These are phyloP conservation scores for Hylodesmum podocarpum DNA, from an alignment of 306 rosid genomes.

Conservation along the genomic window DNA sequence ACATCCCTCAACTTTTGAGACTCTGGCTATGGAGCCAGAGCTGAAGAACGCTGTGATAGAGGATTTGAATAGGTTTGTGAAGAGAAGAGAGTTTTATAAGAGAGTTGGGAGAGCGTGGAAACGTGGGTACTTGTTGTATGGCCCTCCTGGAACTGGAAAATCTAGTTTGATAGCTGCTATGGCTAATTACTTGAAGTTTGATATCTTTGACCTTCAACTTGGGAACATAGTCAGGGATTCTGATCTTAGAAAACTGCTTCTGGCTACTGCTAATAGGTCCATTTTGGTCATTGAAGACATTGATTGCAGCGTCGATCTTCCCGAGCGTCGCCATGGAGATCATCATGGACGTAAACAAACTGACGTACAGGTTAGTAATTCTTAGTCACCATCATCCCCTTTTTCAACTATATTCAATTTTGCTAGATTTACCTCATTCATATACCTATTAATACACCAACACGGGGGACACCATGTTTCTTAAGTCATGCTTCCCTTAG, in stretches of 20 bases:
- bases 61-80: slow-evolving; percentile 68
- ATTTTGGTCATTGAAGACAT: slow-evolving; percentile 90
- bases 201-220: slow-evolving; percentile 80
- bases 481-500: too few relatives aligned
- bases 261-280: slow-evolving; percentile 72
- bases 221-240: slow-evolving; percentile 61
- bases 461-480: too few relatives aligned
- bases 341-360: slow-evolving; percentile 40
- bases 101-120: slow-evolving; percentile 93
- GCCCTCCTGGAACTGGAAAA: slow-evolving; percentile 94
- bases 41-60: slow-evolving; percentile 46
- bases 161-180: slow-evolving; percentile 92
- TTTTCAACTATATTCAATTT: neutral
- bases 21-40: slow-evolving; percentile 70
- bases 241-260: slow-evolving; percentile 67
- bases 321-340: slow-evolving; percentile 58
- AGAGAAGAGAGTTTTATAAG: slow-evolving; percentile 74
- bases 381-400: neutral
- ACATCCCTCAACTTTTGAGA: slow-evolving; percentile 83
- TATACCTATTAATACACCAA: too few relatives aligned
- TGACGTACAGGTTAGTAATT: slow-evolving; percentile 47
- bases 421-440: neutral
- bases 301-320: slow-evolving; percentile 76
- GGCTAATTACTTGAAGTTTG: slow-evolving; percentile 86
- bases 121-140: slow-evolving; percentile 78